Percentiles rank a stretch among this genome's conserved stretches.
These are phyloP conservation scores for Blastobotrys robertii DNA, from an alignment of 805 yeast species.

Conservation along the genomic window DNA sequence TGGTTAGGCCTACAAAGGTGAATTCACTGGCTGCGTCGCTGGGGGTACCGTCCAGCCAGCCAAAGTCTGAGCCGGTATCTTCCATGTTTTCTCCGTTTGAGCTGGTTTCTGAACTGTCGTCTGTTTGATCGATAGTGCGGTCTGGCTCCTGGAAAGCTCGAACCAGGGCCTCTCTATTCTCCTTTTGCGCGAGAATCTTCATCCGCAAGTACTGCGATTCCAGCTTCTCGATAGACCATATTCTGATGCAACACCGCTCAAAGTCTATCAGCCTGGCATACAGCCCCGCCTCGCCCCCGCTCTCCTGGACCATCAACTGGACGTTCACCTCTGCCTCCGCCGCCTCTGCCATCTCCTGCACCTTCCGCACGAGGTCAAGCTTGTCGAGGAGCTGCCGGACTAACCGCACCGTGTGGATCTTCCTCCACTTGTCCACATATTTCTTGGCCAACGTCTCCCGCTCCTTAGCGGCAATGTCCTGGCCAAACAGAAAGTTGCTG, in stretches of 20 bases:
- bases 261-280: constrained; percentile 15
- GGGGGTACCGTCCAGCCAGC: too few species aligned
- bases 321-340: background rate
- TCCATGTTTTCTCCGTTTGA: too few species aligned
- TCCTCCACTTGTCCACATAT: constrained; percentile 4
- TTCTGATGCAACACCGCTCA: constrained; percentile 7
- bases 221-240: constrained; percentile 13
- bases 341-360: constrained; percentile 1
- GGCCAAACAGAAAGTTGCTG: background rate
- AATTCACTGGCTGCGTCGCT: constrained; percentile 1
- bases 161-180: constrained; percentile 2
- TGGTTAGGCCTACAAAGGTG: constrained; percentile 1
- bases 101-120: too few species aligned
- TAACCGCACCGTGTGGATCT: background rate
- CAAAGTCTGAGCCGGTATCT: too few species aligned
- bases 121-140: too few species aligned
- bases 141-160: too few species aligned
- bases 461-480: constrained; percentile 1
- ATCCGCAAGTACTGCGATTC: constrained; percentile 6
- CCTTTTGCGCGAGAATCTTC: constrained; percentile 2
- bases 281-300: constrained; percentile 2
- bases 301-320: constrained; percentile 8
- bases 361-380: constrained; percentile 2
- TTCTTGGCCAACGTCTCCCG: constrained; percentile 4
- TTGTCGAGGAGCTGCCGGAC: background rate